A percentile compares a stretch with the other conserved stretches of the same genome.
phyloP scores from a whole-genome alignment of 2,329 filamentous ascomycete genomes.

The Aspergillus ibericus region DNA sequence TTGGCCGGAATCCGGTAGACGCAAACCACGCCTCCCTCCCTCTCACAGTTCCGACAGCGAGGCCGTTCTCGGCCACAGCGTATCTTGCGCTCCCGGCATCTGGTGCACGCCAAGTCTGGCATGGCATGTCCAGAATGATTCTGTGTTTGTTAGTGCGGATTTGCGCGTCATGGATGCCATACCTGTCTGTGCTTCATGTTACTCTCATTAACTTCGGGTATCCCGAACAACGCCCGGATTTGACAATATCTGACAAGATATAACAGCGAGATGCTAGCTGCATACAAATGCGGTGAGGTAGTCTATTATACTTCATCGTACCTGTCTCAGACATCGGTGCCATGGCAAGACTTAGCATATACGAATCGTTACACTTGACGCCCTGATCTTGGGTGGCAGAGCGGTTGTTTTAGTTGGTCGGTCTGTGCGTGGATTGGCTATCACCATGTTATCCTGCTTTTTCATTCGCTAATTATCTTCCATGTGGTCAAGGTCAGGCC shows the following conservation, averaged over 20 bases:
- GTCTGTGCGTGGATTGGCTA: too few relatives aligned
- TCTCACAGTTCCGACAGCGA: slow-evolving; percentile 6
- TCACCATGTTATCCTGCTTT: too few relatives aligned
- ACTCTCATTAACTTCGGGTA: background rate
- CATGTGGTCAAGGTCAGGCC: too few relatives aligned
- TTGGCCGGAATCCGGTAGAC: slow-evolving; percentile 8
- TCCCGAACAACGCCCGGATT: background rate
- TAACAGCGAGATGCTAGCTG: background rate
- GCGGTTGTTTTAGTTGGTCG: too few relatives aligned
- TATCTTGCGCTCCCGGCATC: slow-evolving; percentile 11
- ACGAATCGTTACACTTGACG: background rate
- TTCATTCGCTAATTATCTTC: too few relatives aligned
- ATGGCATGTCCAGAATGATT: background rate
- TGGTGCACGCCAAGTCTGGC: slow-evolving; percentile 7
- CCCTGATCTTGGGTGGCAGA: background rate
- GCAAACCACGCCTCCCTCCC: slow-evolving; percentile 1
- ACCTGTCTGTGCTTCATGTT: background rate
- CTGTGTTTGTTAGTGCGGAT: background rate
- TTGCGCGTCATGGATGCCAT: background rate
- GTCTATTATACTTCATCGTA: background rate
- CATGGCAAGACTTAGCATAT: background rate
- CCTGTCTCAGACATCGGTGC: background rate
- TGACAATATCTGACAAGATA: background rate
- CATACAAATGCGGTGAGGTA: background rate
- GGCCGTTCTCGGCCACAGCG: slow-evolving; percentile 6